A percentile compares a stretch with the other conserved stretches of the same genome.
Conservation (phyloP, 805 yeast genomes). For the Yueomyces sinensis region DNA sequence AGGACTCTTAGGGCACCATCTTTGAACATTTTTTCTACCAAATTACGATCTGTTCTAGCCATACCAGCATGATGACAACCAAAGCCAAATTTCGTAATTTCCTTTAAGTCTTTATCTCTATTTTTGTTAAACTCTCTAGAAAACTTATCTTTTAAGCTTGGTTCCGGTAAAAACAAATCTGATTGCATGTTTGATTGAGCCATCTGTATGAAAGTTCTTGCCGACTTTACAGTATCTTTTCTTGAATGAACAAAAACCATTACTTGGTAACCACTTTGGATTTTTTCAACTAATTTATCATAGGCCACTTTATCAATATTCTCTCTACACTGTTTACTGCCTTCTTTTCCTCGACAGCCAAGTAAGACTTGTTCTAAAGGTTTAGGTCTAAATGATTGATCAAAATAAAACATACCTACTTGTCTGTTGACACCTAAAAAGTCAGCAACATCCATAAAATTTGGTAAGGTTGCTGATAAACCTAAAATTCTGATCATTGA, state of each 20-base stretch:
- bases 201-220: constrained; percentile 54
- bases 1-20: constrained; percentile 78
- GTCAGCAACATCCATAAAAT: constrained; percentile 86
- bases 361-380: constrained; percentile 80
- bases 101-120: constrained; percentile 67
- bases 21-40: constrained; percentile 78
- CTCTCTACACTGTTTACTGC: constrained; percentile 53
- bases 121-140: constrained; percentile 57
- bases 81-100: constrained; percentile 68
- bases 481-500: constrained; percentile 91
- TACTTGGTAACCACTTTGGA: constrained; percentile 67
- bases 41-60: constrained; percentile 78
- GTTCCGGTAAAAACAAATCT: constrained; percentile 25
- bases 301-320: constrained; percentile 66
- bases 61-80: constrained; percentile 98
- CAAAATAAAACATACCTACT: constrained; percentile 89
- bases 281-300: constrained; percentile 56
- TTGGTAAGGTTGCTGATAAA: constrained; percentile 86
- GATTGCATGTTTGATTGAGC: constrained; percentile 50
- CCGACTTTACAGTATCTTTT: constrained; percentile 80
- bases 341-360: constrained; percentile 81
- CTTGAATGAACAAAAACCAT: constrained; percentile 97
- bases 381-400: constrained; percentile 84
- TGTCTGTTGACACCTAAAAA: constrained; percentile 83
- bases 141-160: constrained; percentile 24